Base-by-base conservation (phyloP, 1,284 basidiomycete species). In the Cryptococcus sp. region DNA sequence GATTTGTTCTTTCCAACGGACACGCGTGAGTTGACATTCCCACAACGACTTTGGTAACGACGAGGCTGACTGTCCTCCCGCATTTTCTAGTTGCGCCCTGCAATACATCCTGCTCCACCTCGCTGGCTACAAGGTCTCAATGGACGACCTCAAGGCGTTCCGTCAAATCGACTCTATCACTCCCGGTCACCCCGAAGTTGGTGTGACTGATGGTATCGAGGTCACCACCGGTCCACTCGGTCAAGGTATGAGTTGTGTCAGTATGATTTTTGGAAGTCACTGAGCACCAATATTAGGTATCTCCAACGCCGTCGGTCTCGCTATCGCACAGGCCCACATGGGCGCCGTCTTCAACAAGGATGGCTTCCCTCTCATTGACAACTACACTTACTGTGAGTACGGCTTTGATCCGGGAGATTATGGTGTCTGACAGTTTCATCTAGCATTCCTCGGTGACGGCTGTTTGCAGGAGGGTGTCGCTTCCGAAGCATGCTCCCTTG, bases 391-490 rank as follows among this genome's bases (percentile, higher is more conserved):
- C 78, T 86, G 88, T 89, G 67, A 52, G 79, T 66, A 1, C 8
- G 8, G 5, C 13, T 10, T 34, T 13, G 8, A 10, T 34, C 13
- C 29, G 29, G 29, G 13, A 10, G 2, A 7, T 34, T 19, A 17
- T 29, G 16, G 11, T 53, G 22, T 20, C 65, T 66, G 55, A 69
- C 61, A 19, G 46, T 46, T 15, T 17, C 37, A 46, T 61, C 17
- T 10, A 90, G 89, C 87, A 54, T 93, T 96, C 82, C 84, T 86
- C 60, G 93, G 93, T 76, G 93, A 97, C 79, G 93, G 93, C 57
- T 96, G 93, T 81, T 83, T 97, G 65, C 92, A 93, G 88, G 93
- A 97, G 80, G 93, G 93, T 84, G 87, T 97, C 68, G 84, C 92
- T 22, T 85, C 85, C 66, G 93, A 97, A 79, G 91, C 93, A 26